phyloP scores from a whole-genome alignment of 805 yeast species.

The Candida sithepensis region DNA sequence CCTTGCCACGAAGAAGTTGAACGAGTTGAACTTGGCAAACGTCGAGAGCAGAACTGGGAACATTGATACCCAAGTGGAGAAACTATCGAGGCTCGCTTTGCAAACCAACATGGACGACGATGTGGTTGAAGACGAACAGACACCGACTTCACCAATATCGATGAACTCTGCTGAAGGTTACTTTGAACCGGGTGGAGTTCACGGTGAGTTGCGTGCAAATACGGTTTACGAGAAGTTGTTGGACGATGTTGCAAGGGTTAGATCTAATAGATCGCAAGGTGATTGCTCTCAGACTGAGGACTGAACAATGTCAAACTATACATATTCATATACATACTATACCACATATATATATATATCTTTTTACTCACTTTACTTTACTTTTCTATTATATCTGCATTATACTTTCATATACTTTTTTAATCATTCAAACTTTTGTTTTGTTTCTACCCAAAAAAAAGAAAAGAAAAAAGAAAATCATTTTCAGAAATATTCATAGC shows the following conservation, averaged over 20 bases:
- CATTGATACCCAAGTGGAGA: neutral
- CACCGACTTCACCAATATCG: conserved; percentile 24
- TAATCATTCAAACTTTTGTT: no score
- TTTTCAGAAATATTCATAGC: no score
- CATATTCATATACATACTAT: no score
- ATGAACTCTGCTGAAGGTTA: conserved; percentile 20
- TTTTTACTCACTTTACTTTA: no score
- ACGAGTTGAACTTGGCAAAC: neutral
- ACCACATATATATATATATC: no score
- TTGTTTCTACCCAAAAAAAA: no score
- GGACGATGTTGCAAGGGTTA: conserved; percentile 62
- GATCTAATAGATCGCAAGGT: conserved; percentile 41
- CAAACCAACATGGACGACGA: neutral
- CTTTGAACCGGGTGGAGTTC: conserved; percentile 20
- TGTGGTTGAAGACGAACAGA: conserved; percentile 5
- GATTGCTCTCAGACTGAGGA: neutral
- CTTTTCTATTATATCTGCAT: no score
- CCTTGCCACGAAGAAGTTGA: neutral
- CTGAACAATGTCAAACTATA: no score
- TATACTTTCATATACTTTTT: no score
- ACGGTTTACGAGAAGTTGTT: conserved; percentile 70
- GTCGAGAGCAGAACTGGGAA: no score
- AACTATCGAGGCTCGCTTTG: neutral
- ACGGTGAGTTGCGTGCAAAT: conserved; percentile 45
- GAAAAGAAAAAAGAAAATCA: no score